Conservation (phyloP, 139 green algal species). For the Chlorella sp. region DNA sequence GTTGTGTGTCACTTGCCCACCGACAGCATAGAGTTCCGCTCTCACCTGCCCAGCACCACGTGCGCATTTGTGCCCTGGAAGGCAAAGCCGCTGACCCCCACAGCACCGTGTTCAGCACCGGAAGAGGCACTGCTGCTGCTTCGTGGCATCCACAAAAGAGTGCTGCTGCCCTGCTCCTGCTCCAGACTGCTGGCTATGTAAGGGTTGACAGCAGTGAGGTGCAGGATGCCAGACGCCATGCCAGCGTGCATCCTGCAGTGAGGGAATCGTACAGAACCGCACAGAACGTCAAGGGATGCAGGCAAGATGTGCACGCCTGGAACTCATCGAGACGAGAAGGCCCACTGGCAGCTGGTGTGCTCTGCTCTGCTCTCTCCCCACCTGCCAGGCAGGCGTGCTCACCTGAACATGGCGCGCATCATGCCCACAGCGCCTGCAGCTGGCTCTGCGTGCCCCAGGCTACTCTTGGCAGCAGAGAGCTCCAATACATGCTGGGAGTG, state of each 20-base stretch:
- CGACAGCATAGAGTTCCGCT: not conserved
- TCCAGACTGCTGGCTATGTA: conserved; percentile 9
- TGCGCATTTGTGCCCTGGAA: conserved; percentile 63
- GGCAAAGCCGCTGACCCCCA: conserved; percentile 40
- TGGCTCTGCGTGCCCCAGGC: conserved; percentile 61
- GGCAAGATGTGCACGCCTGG: too few species aligned
- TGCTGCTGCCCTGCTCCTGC: conserved; percentile 50
- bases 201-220: conserved; percentile 25
- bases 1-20: not conserved
- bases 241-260: not conserved
- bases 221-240: conserved; percentile 7
- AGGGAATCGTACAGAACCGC: too few species aligned
- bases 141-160: not conserved
- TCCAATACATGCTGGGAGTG: not conserved
- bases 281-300: too few species aligned
- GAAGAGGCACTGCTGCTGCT: not conserved
- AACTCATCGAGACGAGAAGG: not conserved
- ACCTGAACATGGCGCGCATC: conserved; percentile 14
- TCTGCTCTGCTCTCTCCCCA: not conserved
- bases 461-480: conserved; percentile 56
- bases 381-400: not conserved
- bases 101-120: not conserved
- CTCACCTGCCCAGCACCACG: conserved; percentile 17
- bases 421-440: conserved; percentile 50
- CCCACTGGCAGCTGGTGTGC: not conserved